Conservation (phyloP, 441 rosid species). For the Syzygium syzygioides region DNA sequence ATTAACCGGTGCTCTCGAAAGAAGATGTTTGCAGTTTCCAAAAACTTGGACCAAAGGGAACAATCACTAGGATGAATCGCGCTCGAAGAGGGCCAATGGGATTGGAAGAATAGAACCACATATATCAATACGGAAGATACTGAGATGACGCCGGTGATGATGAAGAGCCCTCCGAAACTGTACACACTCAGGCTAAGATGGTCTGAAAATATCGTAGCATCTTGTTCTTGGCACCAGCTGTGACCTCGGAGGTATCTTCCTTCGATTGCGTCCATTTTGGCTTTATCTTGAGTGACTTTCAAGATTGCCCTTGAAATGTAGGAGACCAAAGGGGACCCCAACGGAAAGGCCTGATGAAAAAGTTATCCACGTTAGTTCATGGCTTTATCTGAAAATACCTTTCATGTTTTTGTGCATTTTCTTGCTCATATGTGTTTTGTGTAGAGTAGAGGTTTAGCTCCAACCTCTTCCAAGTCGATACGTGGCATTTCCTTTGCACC, state of each 20-base stretch:
- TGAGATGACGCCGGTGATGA: slow-evolving; percentile 33
- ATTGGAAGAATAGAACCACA: not conserved
- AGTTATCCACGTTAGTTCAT: not conserved
- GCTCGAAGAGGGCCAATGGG: not conserved
- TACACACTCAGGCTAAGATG: slow-evolving; percentile 16
- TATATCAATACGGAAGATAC: slow-evolving; percentile 21
- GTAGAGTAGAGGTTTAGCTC: too few relatives aligned
- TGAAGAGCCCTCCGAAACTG: slow-evolving; percentile 41
- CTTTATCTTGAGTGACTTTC: slow-evolving; percentile 23
- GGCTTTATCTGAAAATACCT: not conserved
- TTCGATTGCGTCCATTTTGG: slow-evolving; percentile 9
- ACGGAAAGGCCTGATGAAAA: slow-evolving; percentile 30
- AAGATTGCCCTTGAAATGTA: slow-evolving; percentile 41
- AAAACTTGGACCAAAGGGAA: not conserved
- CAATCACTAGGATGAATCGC: not conserved
- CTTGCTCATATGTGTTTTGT: too few relatives aligned
- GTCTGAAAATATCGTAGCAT: slow-evolving; percentile 9
- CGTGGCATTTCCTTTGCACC: too few relatives aligned
- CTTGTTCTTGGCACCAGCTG: slow-evolving; percentile 16
- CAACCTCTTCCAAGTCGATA: too few relatives aligned
- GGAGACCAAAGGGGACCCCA: slow-evolving; percentile 31
- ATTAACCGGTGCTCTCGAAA: not conserved
- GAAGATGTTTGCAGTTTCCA: not conserved
- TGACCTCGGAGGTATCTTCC: not conserved
- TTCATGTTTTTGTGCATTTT: too few relatives aligned